phyloP scores from a whole-genome alignment of 495 filamentous ascomycete species.

The Penicillium manginii region DNA sequence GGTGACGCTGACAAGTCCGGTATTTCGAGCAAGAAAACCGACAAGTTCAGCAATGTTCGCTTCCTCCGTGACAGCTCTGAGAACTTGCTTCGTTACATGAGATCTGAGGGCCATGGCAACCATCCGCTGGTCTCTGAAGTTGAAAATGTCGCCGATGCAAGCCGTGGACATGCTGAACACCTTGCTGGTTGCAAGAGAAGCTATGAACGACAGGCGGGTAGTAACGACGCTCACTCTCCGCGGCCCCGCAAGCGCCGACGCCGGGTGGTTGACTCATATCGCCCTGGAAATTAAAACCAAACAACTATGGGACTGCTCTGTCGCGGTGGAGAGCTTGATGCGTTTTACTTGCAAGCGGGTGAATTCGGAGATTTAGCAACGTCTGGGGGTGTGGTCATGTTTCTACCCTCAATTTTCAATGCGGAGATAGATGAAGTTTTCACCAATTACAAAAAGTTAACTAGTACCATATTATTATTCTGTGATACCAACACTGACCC shows the following conservation, averaged over 20 bases:
- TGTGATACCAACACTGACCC: too few species aligned
- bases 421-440: background rate
- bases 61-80: constrained; percentile 56
- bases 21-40: constrained; percentile 9
- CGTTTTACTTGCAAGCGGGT: too few species aligned
- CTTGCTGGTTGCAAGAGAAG: constrained; percentile 33
- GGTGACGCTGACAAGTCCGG: constrained; percentile 19
- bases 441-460: background rate
- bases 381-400: background rate
- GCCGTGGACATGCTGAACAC: constrained; percentile 37
- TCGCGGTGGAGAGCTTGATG: too few species aligned
- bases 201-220: background rate
- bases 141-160: constrained; percentile 28
- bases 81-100: constrained; percentile 42
- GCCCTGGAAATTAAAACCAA: background rate
- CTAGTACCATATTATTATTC: too few species aligned
- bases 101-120: constrained; percentile 19
- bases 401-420: background rate
- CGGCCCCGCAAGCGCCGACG: background rate
- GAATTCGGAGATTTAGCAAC: too few species aligned
- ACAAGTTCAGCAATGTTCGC: constrained; percentile 37
- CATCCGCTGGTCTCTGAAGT: constrained; percentile 38
- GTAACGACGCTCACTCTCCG: background rate
- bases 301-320: background rate
- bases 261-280: background rate